Base-by-base conservation (phyloP, 2,329 filamentous ascomycete genomes). In the Arthrobotrys sphaeroides region DNA sequence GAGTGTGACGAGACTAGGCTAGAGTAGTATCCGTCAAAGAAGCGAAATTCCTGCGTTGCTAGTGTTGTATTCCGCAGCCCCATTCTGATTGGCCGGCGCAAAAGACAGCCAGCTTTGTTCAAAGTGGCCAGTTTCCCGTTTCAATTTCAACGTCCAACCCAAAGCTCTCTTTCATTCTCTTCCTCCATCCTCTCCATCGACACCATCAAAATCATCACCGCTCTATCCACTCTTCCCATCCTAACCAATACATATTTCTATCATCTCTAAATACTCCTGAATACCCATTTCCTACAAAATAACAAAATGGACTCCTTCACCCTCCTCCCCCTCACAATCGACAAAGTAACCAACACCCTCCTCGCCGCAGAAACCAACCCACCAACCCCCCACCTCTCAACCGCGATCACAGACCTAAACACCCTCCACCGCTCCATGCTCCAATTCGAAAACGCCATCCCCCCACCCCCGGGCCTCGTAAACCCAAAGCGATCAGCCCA, bases 161-260 rank as follows among this genome's bases (percentile, higher is more conserved):
- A 24, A 36, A 5, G 6, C 16, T 22, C n/a, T 10, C 13, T 22
- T 18, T 13, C 53, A 42, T 22, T 94, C 2, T 88, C 98, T 16
- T 92, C 92, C 2, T 94, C 97, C 81, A 98, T 98, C 85, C 94
- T 91, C 70, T 98, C 98, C 83, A 90, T 94, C 22, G 89, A 98
- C 59, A 90, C 98, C 77, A 92, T 99, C 62, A 88, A 78, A 97
- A 95, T 22, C 36, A 60, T 31, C 36, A 45, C 12, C 40, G 24
- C 40, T 45, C 5, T n/a, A 45, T 45, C 5, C 18, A 45, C 40
- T 33, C 28, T 33, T 10, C 10, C 10, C 28, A 33, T 10, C 28
- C 28, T 5, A 33, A 33, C 16, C 33, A 13, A n/a, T 20, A 55
- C n/a, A 12, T 24, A 47, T 10, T 16, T 10, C 57, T n/a, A 42